A percentile compares a stretch with the other conserved stretches of the same genome.
These are phyloP conservation scores for Yamadazyma spencermartinsiae DNA, from an alignment of 1,139 yeast genomes.

Conservation along the genomic window DNA sequence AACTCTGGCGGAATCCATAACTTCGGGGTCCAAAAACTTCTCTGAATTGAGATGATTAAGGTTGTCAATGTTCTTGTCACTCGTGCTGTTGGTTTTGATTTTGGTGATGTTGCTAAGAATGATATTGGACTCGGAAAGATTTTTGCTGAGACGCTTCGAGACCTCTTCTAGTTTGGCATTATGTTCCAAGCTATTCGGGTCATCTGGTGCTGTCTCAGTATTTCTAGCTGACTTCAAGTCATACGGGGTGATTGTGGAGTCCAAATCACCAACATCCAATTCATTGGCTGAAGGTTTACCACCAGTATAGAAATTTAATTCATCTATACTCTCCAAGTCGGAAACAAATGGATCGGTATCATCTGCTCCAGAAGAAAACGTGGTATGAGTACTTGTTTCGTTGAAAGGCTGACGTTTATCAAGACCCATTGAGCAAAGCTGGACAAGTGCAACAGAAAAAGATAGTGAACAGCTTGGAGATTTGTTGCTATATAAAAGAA, in stretches of 20 bases:
- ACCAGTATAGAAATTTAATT: conserved; percentile 1
- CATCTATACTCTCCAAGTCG: neutral
- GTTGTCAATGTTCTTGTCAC: neutral
- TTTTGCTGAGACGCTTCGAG: conserved; percentile 1
- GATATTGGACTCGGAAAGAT: neutral
- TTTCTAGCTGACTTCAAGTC: too few species aligned
- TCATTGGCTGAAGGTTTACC: conserved; percentile 1
- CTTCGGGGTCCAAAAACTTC: neutral
- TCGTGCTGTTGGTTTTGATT: neutral
- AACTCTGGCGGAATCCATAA: conserved; percentile 8
- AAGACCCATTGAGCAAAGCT: too few species aligned
- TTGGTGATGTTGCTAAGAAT: neutral
- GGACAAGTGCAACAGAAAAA: too few species aligned
- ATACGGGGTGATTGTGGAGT: too few species aligned
- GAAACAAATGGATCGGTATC: conserved; percentile 1
- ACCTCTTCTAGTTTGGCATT: neutral
- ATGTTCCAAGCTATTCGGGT: too few species aligned
- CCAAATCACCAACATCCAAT: neutral
- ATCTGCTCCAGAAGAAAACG: neutral
- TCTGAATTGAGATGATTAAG: neutral
- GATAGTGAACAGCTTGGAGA: too few species aligned
- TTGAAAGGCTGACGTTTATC: neutral
- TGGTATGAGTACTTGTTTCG: neutral
- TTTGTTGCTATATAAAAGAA: too few species aligned
- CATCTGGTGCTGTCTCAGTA: too few species aligned